Conservation (phyloP, 1,284 basidiomycete genomes). For the Trametes pubescens region DNA sequence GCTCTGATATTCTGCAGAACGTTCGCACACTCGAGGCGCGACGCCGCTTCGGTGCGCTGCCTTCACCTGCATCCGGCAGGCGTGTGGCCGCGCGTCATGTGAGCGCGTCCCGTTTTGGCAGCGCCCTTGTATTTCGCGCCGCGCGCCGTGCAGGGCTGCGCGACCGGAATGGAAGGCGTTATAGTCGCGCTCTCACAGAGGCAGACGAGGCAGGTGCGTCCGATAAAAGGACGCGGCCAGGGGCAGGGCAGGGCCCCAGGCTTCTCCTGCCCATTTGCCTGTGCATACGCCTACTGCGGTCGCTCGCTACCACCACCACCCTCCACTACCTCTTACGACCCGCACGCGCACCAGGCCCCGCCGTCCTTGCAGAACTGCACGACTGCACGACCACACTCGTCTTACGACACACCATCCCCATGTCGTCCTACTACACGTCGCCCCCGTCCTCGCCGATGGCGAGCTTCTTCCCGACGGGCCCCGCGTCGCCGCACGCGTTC, state of each 20-base stretch:
- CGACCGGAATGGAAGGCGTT: constrained; percentile 28
- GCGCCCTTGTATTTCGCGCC: constrained; percentile 36
- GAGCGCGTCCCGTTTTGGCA: constrained; percentile 34
- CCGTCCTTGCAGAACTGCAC: background rate
- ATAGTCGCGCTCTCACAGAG: constrained; percentile 13
- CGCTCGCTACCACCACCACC: background rate
- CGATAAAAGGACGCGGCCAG: constrained; percentile 29
- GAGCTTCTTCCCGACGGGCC: constrained; percentile 48
- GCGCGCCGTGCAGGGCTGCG: constrained; percentile 14
- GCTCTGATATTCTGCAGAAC: constrained; percentile 15
- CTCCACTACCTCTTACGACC: background rate
- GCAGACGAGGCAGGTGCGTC: background rate
- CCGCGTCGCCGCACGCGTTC: constrained; percentile 63
- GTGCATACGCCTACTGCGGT: background rate
- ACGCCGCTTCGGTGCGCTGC: constrained; percentile 32
- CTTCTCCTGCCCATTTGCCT: constrained; percentile 24
- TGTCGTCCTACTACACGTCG: constrained; percentile 45
- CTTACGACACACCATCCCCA: constrained; percentile 22
- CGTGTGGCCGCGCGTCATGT: constrained; percentile 30
- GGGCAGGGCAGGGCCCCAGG: constrained; percentile 19
- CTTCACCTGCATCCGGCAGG: constrained; percentile 40
- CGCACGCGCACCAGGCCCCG: background rate
- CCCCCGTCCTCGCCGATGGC: constrained; percentile 41
- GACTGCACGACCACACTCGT: background rate
- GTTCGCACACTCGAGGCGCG: constrained; percentile 16